phyloP scores from a whole-genome alignment of 163 green algal species.

The Chlorella variabilis region DNA sequence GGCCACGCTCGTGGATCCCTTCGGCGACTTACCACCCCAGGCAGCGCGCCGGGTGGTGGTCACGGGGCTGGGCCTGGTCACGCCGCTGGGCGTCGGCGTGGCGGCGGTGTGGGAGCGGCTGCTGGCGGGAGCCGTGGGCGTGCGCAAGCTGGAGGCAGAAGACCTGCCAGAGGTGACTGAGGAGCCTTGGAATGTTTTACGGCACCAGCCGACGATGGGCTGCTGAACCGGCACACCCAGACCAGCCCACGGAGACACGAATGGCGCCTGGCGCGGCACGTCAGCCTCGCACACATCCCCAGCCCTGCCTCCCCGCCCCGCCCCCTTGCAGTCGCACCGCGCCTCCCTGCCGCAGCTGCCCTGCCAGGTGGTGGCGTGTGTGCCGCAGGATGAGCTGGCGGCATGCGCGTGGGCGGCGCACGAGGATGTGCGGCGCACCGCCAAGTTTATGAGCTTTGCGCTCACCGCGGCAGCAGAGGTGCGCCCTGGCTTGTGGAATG shows the following conservation, averaged over 20 bases:
- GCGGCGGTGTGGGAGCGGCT: constrained; percentile 71
- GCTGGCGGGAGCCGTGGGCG: constrained; percentile 66
- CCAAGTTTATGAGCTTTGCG: constrained; percentile 70
- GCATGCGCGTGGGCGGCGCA: constrained; percentile 24
- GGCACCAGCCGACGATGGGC: too few relatives aligned
- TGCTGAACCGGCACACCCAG: too few relatives aligned
- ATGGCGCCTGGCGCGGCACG: too few relatives aligned
- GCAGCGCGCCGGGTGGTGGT: constrained; percentile 80
- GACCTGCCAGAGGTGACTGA: constrained; percentile 68
- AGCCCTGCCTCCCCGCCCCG: too few relatives aligned
- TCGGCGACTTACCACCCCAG: constrained; percentile 9
- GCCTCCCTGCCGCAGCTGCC: constrained; percentile 57
- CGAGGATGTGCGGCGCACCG: constrained; percentile 54
- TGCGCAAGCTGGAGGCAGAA: constrained; percentile 62
- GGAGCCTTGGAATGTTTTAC: too few relatives aligned
- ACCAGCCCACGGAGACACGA: too few relatives aligned
- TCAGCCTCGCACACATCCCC: too few relatives aligned
- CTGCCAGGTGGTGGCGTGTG: constrained; percentile 64
- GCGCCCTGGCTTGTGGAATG: background rate
- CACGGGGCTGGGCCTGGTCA: constrained; percentile 89
- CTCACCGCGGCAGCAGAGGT: constrained; percentile 73
- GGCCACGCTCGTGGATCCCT: background rate
- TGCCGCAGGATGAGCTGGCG: constrained; percentile 52
- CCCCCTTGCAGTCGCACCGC: constrained; percentile 55
- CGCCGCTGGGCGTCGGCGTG: constrained; percentile 76